These are phyloP conservation scores for Aureobasidium melanogenum DNA, from an alignment of 2,329 filamentous ascomycete genomes.

Conservation along the genomic window DNA sequence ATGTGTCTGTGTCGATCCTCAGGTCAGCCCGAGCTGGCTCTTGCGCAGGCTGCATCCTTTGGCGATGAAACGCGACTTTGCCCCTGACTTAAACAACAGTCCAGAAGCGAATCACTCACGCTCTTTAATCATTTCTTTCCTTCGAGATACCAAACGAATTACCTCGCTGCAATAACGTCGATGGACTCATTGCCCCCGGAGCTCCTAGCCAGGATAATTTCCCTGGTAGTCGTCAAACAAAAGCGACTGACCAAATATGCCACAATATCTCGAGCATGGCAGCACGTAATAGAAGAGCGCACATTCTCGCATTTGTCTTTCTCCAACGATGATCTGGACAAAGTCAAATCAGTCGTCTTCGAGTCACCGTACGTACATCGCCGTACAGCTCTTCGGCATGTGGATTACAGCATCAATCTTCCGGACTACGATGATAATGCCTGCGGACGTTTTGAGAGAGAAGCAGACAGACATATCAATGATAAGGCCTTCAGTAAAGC, in stretches of 20 bases:
- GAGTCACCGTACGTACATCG: neutral
- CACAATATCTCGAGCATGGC: conserved; percentile 5
- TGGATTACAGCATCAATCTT: neutral
- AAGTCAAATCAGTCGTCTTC: neutral
- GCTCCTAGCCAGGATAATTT: neutral
- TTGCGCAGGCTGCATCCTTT: neutral
- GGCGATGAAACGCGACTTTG: neutral
- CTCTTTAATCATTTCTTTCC: neutral
- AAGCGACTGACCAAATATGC: neutral
- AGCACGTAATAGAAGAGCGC: neutral
- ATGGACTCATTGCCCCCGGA: neutral
- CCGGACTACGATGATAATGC: neutral
- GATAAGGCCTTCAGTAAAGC: neutral
- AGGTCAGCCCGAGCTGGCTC: neutral
- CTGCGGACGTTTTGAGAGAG: neutral
- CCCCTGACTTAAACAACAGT: neutral
- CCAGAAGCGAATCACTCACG: neutral
- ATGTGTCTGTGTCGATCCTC: too few species aligned
- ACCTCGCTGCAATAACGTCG: neutral
- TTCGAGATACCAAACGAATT: neutral
- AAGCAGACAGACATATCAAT: neutral
- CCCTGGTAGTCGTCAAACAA: neutral
- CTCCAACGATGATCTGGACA: neutral
- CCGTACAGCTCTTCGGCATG: neutral
- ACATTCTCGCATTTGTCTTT: neutral